Percentiles rank a stretch among this genome's conserved stretches.
Evolutionary conservation across 2,329 filamentous ascomycete genomes (phyloP).

Genomic region (Metarhizium album): DNA sequence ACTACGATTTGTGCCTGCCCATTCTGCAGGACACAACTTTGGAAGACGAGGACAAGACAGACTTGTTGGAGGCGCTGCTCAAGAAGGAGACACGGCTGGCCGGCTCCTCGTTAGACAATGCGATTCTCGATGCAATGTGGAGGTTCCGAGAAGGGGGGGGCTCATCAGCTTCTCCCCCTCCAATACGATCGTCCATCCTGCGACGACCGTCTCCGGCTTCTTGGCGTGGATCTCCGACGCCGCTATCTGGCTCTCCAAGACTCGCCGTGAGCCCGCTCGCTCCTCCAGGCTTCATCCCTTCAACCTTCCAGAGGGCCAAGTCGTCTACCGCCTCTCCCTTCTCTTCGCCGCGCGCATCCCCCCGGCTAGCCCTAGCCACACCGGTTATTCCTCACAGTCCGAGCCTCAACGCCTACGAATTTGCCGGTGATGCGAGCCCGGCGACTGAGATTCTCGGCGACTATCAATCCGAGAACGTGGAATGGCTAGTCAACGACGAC

Average conservation of each 20-base stretch:
- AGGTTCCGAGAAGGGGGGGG: constrained; percentile 61
- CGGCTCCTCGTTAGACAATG: constrained; percentile 75
- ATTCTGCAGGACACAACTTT: constrained; percentile 72
- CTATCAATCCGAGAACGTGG: constrained; percentile 85
- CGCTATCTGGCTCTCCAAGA: constrained; percentile 71
- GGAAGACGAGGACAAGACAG: constrained; percentile 92
- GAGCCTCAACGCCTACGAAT: constrained; percentile 89
- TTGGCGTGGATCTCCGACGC: constrained; percentile 78
- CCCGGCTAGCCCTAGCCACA: constrained; percentile 78
- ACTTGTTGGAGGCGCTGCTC: constrained; percentile 78
- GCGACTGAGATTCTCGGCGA: constrained; percentile 82
- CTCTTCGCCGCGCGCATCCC: constrained; percentile 85
- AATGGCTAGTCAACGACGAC: constrained; percentile 92
- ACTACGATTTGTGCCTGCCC: constrained; percentile 84
- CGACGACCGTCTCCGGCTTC: constrained; percentile 86
- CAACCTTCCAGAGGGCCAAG: constrained; percentile 62
- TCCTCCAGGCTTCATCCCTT: constrained; percentile 72
- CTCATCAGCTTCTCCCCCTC: constrained; percentile 62
- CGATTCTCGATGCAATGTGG: constrained; percentile 85
- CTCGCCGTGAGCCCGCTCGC: constrained; percentile 73
- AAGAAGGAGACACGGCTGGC: constrained; percentile 65
- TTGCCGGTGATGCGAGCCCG: constrained; percentile 69
- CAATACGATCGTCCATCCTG: constrained; percentile 79
- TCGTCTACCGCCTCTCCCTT: constrained; percentile 81
- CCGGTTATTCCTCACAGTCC: constrained; percentile 90